Percentiles rank a stretch among this genome's conserved stretches.
Conservation (phyloP, 2,329 filamentous ascomycete species). For the Chaetomium sp. region DNA sequence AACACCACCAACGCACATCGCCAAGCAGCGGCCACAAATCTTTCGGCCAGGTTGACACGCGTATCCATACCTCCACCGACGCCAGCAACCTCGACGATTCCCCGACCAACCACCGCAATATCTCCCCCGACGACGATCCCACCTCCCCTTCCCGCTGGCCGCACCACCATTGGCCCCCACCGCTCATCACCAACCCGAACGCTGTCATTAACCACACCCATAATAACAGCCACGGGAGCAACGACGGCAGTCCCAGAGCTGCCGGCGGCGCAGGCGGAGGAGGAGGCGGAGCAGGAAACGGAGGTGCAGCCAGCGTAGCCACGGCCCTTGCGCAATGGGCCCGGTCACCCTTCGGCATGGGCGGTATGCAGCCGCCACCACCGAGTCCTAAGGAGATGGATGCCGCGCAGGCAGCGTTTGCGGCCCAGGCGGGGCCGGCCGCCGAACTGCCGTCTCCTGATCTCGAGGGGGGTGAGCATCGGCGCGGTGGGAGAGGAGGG, state of each 20-base stretch:
- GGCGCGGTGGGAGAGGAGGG: neutral
- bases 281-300: neutral
- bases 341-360: slow-evolving; percentile 1
- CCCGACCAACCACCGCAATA: too few relatives aligned
- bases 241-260: too few relatives aligned
- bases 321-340: slow-evolving; percentile 13
- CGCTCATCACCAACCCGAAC: too few relatives aligned
- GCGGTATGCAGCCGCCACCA: neutral
- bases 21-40: slow-evolving; percentile 4
- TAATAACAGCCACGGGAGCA: too few relatives aligned
- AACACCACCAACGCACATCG: too few relatives aligned
- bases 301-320: neutral
- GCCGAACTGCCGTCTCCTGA: slow-evolving; percentile 1
- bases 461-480: neutral
- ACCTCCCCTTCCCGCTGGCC: too few relatives aligned
- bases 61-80: neutral
- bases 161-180: too few relatives aligned
- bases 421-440: neutral
- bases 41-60: slow-evolving; percentile 14
- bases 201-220: too few relatives aligned
- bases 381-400: slow-evolving; percentile 16
- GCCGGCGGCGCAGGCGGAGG: too few relatives aligned
- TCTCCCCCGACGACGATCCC: too few relatives aligned
- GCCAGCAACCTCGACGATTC: too few relatives aligned
- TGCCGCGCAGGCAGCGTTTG: neutral